These are phyloP conservation scores for Apiotrichum sp. DNA, from an alignment of 1,284 basidiomycete genomes.

Conservation along the genomic window DNA sequence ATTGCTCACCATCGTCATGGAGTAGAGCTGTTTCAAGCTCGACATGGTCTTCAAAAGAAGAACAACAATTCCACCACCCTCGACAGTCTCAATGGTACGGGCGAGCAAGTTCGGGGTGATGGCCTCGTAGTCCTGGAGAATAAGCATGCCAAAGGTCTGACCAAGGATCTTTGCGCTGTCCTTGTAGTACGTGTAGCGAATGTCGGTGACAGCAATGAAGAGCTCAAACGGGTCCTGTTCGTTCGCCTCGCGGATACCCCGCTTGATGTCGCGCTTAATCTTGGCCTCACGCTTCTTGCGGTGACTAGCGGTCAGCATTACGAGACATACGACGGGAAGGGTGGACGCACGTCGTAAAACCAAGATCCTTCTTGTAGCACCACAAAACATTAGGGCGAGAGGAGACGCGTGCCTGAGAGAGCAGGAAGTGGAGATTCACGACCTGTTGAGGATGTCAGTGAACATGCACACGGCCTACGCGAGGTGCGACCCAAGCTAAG, in stretches of 20 bases:
- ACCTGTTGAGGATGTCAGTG: slow-evolving; percentile 53
- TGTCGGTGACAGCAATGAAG: slow-evolving; percentile 97
- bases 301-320: slow-evolving; percentile 56
- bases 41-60: slow-evolving; percentile 93
- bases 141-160: slow-evolving; percentile 95
- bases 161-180: slow-evolving; percentile 94
- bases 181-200: slow-evolving; percentile 94
- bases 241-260: slow-evolving; percentile 86
- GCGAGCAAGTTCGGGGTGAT: slow-evolving; percentile 96
- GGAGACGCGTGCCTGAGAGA: slow-evolving; percentile 83
- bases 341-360: slow-evolving; percentile 72
- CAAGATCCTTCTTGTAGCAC: slow-evolving; percentile 97
- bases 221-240: slow-evolving; percentile 97
- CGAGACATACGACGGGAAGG: slow-evolving; percentile 1
- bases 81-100: slow-evolving; percentile 95
- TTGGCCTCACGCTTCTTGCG: slow-evolving; percentile 94
- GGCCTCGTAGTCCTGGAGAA: slow-evolving; percentile 97
- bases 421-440: slow-evolving; percentile 90
- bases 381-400: slow-evolving; percentile 86
- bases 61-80: slow-evolving; percentile 91
- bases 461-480: too few species aligned
- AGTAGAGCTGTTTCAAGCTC: slow-evolving; percentile 86
- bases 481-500: too few species aligned
- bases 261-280: slow-evolving; percentile 89
- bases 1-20: slow-evolving; percentile 81